A percentile compares a stretch with the other conserved stretches of the same genome.
Evolutionary conservation across 2,329 filamentous ascomycete genomes (phyloP).

Genomic region (Ceratocystis cacaofunesta): DNA sequence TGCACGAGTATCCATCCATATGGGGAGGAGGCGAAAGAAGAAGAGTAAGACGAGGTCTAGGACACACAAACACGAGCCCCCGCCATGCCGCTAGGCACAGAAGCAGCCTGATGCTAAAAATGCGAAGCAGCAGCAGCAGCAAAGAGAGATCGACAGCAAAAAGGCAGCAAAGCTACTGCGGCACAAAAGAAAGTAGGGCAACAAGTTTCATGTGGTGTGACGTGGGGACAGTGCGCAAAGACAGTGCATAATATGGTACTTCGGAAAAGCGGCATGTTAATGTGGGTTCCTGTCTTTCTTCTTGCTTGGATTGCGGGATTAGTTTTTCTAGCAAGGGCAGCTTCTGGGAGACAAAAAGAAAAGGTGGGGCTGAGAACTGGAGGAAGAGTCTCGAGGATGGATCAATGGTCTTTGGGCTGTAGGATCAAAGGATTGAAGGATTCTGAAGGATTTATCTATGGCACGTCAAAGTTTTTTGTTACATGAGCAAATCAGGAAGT

Average conservation of each 20-base stretch:
- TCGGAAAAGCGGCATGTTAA: constrained; percentile 5
- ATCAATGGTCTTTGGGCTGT: background rate
- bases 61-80: too few species aligned
- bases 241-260: background rate
- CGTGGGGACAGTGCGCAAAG: background rate
- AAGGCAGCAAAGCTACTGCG: too few species aligned
- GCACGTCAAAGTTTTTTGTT: background rate
- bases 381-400: background rate
- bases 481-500: background rate
- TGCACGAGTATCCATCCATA: too few species aligned
- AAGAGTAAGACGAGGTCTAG: too few species aligned
- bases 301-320: background rate
- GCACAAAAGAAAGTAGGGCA: too few species aligned
- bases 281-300: background rate
- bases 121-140: background rate
- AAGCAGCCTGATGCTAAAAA: too few species aligned
- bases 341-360: background rate
- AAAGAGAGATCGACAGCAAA: background rate
- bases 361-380: background rate
- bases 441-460: background rate
- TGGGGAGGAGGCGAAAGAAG: too few species aligned
- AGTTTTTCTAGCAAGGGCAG: background rate
- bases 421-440: background rate
- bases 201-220: constrained; percentile 2
- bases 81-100: too few species aligned